Percentiles rank a stretch among this genome's conserved stretches.
Evolutionary conservation across 2,329 filamentous ascomycete genomes (phyloP).

Genomic region (Aureobasidium sp.): DNA sequence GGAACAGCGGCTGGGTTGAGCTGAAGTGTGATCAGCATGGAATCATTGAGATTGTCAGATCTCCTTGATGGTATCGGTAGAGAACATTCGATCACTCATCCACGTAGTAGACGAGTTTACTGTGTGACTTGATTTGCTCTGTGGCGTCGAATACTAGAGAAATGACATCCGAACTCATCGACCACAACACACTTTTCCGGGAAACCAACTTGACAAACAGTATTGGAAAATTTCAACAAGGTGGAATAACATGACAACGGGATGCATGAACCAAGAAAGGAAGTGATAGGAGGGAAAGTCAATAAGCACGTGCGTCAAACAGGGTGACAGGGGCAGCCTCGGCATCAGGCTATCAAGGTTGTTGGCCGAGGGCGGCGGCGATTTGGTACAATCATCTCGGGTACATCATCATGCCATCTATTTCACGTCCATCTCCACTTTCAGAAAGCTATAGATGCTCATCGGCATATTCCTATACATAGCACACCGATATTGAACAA

Average conservation of each 20-base stretch:
- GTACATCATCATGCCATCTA: conserved; percentile 12
- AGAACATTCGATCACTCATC: too few relatives aligned
- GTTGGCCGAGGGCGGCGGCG: conserved; percentile 7
- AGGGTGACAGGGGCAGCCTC: conserved; percentile 8
- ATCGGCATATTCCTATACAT: background rate
- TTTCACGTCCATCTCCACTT: background rate
- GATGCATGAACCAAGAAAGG: background rate
- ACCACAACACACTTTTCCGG: background rate
- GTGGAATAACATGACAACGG: background rate
- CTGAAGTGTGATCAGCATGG: background rate
- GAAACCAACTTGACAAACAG: too few relatives aligned
- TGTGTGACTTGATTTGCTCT: background rate
- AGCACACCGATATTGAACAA: background rate
- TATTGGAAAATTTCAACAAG: too few relatives aligned
- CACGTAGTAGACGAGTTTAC: too few relatives aligned
- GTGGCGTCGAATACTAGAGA: background rate
- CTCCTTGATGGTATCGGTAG: too few relatives aligned
- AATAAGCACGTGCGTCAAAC: background rate
- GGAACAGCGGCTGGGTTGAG: background rate
- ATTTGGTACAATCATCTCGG: background rate
- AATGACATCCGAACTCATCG: background rate
- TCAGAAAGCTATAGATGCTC: background rate
- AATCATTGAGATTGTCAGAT: background rate
- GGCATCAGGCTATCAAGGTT: conserved; percentile 13
- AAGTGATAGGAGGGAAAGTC: background rate